These are phyloP conservation scores for Pleurotus djamor DNA, from an alignment of 768 basidiomycete species.

Conservation along the genomic window DNA sequence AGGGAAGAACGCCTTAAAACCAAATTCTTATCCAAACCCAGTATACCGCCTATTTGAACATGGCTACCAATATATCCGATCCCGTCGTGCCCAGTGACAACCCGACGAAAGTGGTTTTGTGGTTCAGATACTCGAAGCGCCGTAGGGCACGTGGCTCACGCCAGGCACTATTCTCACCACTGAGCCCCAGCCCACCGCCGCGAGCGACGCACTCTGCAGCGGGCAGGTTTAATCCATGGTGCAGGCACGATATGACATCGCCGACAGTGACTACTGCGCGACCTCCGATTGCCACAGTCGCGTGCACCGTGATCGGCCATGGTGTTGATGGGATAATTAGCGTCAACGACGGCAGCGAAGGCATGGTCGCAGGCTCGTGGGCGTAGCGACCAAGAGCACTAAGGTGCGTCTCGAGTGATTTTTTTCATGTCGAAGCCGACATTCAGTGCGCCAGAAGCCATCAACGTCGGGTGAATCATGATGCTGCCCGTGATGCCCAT, in stretches of 20 bases:
- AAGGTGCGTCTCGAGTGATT: background rate
- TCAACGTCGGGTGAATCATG: background rate
- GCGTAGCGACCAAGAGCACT: background rate
- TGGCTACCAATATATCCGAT: background rate
- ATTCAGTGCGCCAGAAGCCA: background rate
- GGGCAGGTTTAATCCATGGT: background rate
- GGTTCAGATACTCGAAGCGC: background rate
- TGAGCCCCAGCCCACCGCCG: background rate
- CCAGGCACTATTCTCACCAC: background rate
- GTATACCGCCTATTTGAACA: background rate
- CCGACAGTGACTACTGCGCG: background rate
- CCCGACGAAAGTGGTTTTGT: background rate
- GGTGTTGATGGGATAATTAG: background rate
- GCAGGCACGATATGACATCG: background rate
- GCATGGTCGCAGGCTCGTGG: background rate
- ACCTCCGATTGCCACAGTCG: background rate
- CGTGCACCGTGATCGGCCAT: constrained; percentile 3
- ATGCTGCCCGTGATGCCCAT: background rate
- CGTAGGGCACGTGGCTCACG: background rate
- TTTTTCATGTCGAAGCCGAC: background rate
- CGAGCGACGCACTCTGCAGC: background rate
- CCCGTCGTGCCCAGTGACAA: background rate
- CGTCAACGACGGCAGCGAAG: background rate
- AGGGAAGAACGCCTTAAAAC: background rate
- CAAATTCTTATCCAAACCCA: background rate